Evolutionary conservation across 208 protist genomes (phyloP), one percentile per base, ranked within the genome.

Genomic region (Leishmania martiniquensis): DNA sequence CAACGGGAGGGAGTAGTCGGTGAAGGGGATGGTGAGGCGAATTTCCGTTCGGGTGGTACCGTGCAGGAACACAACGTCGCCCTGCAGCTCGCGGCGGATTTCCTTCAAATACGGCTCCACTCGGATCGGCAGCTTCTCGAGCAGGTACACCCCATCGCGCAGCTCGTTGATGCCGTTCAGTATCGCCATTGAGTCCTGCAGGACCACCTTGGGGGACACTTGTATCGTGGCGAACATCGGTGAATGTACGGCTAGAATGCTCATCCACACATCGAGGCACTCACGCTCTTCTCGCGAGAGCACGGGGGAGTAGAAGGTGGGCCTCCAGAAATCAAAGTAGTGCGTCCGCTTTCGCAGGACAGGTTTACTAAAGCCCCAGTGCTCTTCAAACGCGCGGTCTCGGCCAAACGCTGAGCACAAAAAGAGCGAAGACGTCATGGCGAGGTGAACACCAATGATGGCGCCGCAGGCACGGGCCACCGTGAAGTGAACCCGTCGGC

Each of bases 341-440:
- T 79, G 84, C 37, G 60, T 67, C 37, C 80, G 85, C 4, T 57
- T 62, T 20, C 86, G 63, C 44, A 88, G 69, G 4, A 88, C 81
- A 13, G 90, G 88, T 2, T 76, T 90, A 75, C 89, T 92, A 66
- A 87, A 92, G 22, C 67, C 32, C 90, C 93, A 95, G 77, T 97
- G 93, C 55, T 74, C 20, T 32, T 88, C 81, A 74, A 90, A 91
- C 63, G 87, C 85, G 1, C 51, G 62, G 67, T 97, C 93, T 4
- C n/a, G 86, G 2, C 55, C 49, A 7, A 75, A 68, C 0, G 76
- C 60, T 2, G 89, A 87, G 68, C 81, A 91, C 4, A 85, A 1
- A 20, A 95, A 69, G 15, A 87, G 73, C 0, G 82, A 74, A 9
- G 68, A 63, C 32, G 67, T 77, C 68, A 85, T 72, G 20, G 81